These are phyloP conservation scores for Phytophthora macrochlamydospora DNA, from an alignment of 352 stramenopile genomes.

Conservation along the genomic window DNA sequence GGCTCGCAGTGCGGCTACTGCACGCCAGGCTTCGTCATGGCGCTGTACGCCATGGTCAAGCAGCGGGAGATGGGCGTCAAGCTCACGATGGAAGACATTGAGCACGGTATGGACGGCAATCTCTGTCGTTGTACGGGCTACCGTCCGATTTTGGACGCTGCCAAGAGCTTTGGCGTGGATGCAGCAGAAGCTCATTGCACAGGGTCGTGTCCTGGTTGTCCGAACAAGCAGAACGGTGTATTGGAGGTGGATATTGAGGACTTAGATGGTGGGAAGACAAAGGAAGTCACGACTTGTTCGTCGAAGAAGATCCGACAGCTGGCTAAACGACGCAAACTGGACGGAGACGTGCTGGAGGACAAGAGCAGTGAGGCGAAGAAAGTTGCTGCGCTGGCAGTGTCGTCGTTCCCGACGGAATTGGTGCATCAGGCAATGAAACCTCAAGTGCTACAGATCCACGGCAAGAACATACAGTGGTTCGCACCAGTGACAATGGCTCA, in stretches of 20 bases:
- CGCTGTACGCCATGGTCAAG: slow-evolving; percentile 84
- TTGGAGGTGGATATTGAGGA: slow-evolving; percentile 62
- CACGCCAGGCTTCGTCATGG: slow-evolving; percentile 90
- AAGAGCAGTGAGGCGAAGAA: slow-evolving; percentile 29
- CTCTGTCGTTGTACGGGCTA: slow-evolving; percentile 95
- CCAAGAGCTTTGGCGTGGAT: slow-evolving; percentile 87
- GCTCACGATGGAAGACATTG: slow-evolving; percentile 88
- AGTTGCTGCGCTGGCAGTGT: slow-evolving; percentile 13
- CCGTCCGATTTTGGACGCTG: slow-evolving; percentile 82
- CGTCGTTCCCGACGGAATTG: slow-evolving; percentile 65
- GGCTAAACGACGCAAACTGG: slow-evolving; percentile 43
- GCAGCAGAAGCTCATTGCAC: slow-evolving; percentile 64
- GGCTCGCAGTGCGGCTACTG: slow-evolving; percentile 96
- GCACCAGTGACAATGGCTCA: slow-evolving; percentile 90
- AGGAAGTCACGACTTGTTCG: slow-evolving; percentile 63
- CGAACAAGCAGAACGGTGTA: slow-evolving; percentile 54
- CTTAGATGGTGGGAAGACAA: slow-evolving; percentile 34
- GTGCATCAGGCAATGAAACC: slow-evolving; percentile 54
- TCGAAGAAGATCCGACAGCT: slow-evolving; percentile 73
- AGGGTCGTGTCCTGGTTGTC: slow-evolving; percentile 65
- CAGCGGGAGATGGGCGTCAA: slow-evolving; percentile 68
- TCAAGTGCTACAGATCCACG: slow-evolving; percentile 71
- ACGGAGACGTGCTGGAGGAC: slow-evolving; percentile 10
- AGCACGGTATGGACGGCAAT: slow-evolving; percentile 96
- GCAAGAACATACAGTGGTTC: slow-evolving; percentile 91